phyloP scores from a whole-genome alignment of 257 asterid genomes.

The Jasminum sambac region DNA sequence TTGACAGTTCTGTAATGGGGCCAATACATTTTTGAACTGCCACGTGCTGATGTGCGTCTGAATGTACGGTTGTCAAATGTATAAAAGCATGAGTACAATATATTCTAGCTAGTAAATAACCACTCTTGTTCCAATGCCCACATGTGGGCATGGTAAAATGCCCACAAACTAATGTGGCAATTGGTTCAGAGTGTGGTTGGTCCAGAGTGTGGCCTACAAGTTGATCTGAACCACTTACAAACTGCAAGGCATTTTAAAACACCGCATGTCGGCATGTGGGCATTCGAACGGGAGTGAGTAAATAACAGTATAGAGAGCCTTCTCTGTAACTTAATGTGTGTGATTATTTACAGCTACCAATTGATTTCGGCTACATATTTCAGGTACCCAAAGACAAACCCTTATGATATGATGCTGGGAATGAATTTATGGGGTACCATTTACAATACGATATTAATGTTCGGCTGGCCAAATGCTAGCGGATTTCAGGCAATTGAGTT shows the following conservation, averaged over 20 bases:
- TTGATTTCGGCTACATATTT: background rate
- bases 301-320: background rate
- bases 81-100: background rate
- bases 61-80: background rate
- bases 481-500: conserved; percentile 79
- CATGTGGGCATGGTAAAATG: too few species aligned
- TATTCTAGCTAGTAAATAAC: background rate
- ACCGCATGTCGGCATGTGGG: too few species aligned
- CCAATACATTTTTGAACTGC: background rate
- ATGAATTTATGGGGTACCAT: conserved; percentile 98
- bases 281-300: too few species aligned
- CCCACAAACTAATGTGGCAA: too few species aligned
- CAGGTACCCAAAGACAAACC: conserved; percentile 94
- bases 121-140: background rate
- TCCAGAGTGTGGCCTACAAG: too few species aligned
- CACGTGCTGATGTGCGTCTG: background rate
- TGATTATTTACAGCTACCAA: background rate
- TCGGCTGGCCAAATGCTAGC: conserved; percentile 77
- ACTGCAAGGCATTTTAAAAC: too few species aligned
- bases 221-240: too few species aligned
- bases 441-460: conserved; percentile 86
- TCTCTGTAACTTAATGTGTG: background rate
- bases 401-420: conserved; percentile 98
- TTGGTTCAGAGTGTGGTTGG: too few species aligned
- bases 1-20: background rate